Evolutionary conservation across 1,284 basidiomycete genomes (phyloP).

Genomic region (Rhodotorula sp.): DNA sequence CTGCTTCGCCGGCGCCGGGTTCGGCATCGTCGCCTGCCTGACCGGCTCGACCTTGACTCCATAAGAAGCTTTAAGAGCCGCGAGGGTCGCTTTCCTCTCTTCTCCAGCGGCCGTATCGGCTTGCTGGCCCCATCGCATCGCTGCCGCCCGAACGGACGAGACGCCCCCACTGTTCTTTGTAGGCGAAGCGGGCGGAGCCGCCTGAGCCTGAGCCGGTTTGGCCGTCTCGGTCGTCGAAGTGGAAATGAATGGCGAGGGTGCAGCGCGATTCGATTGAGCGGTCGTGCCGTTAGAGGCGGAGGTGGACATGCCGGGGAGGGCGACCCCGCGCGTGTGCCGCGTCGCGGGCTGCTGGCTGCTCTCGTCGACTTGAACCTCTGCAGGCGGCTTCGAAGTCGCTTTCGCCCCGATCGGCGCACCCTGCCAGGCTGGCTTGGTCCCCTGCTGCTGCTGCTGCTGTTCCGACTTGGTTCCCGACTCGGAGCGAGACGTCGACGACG

Average conservation of each 20-base stretch:
- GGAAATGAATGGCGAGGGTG: neutral
- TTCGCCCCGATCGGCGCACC: conserved; percentile 17
- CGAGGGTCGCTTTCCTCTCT: conserved; percentile 14
- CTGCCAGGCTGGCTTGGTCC: conserved; percentile 23
- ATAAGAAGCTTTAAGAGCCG: conserved; percentile 31
- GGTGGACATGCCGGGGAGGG: conserved; percentile 28
- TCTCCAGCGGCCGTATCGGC: conserved; percentile 4
- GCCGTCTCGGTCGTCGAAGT: neutral
- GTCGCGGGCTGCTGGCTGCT: neutral
- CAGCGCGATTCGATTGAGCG: neutral
- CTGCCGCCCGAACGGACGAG: conserved; percentile 7
- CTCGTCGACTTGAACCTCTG: neutral
- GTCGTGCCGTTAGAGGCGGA: neutral
- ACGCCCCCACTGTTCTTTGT: neutral
- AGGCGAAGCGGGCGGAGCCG: conserved; percentile 7
- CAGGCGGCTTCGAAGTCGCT: neutral
- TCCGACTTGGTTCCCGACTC: too few species aligned
- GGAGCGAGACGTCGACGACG: neutral
- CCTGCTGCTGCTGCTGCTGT: neutral
- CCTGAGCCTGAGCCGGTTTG: neutral
- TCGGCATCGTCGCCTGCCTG: neutral
- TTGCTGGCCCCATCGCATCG: conserved; percentile 19
- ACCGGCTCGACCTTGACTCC: conserved; percentile 22
- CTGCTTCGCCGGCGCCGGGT: neutral
- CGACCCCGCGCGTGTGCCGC: conserved; percentile 27